Evolutionary conservation across 2,329 filamentous ascomycete genomes (phyloP), one percentile per base, ranked within the genome.

Genomic region (Fusarium torreyae): DNA sequence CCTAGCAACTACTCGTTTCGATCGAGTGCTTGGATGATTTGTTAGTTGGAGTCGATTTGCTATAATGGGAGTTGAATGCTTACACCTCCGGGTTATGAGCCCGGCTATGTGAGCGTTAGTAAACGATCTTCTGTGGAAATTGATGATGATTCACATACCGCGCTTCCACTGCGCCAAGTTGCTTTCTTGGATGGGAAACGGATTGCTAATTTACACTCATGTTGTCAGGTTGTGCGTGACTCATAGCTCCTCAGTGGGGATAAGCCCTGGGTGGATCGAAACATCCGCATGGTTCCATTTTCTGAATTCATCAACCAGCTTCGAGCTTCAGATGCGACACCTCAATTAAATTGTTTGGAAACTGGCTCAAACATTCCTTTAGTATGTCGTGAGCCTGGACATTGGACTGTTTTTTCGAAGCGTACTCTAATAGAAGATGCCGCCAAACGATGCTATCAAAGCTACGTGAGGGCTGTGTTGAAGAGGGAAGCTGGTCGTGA

Each of bases 151-250:
- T 33, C 44, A 61, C 57, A 43, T 57, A 61, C 57, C 57, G 57
- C 57, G 57, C 57, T 61, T 61, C 57, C 57, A 61, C 57, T 61
- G 57, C 57, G 57, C 57, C 57, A 61, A 61, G 57, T 50, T 61
- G 57, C 57, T 57, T 61, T 50, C 51, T 57, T 57, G 40, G 57
- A 40, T 36, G 36, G 15, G n/a, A 36, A 24, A 8, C 42, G 14
- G 7, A 4, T 2, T 24, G 8, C 3, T 31, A 48, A 42, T 57
- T 57, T 22, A 7, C 4, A 7, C 18, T 17, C 1, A 56, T 57
- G 36, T 17, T 17, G 8, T 8, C 1, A 6, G 7, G n/a, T 28
- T 56, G 57, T 44, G 57, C 6, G 51, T 36, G 57, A 59, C 26
- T 31, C 34, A 40, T 42, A 20, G 46, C 51, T 53, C 31, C 38